Evolutionary conservation across 2,329 filamentous ascomycete genomes (phyloP).

Genomic region (Pseudogymnoascus sp.): DNA sequence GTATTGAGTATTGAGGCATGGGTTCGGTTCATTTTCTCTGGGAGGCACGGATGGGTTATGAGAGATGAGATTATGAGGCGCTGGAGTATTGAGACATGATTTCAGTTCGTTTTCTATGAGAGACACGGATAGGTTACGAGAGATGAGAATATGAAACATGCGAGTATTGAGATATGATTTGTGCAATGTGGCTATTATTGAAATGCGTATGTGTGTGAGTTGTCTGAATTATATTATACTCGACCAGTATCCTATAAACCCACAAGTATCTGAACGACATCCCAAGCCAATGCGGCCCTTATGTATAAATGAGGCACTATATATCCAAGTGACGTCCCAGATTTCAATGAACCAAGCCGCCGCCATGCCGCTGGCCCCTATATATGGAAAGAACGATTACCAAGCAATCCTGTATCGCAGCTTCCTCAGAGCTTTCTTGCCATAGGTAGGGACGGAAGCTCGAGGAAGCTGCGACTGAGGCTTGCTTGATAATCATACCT

Average conservation of each 20-base stretch:
- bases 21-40: background rate
- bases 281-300: too few species aligned
- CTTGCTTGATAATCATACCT: too few species aligned
- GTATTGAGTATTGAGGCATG: background rate
- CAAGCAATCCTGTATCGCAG: background rate
- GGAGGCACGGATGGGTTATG: background rate
- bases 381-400: background rate
- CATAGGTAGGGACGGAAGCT: too few species aligned
- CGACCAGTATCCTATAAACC: background rate
- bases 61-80: background rate
- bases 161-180: background rate
- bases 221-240: background rate
- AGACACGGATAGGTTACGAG: background rate
- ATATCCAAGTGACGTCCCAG: too few species aligned
- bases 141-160: background rate
- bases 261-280: too few species aligned
- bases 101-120: background rate
- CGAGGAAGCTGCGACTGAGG: too few species aligned
- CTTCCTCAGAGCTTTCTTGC: background rate
- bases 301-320: too few species aligned
- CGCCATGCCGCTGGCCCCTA: background rate
- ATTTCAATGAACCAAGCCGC: too few species aligned
- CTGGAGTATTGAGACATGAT: background rate
- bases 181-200: background rate
- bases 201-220: background rate